A percentile compares a stretch with the other conserved stretches of the same genome.
These are phyloP conservation scores for Ammopiptanthus mongolicus DNA, from an alignment of 306 rosid species.

Conservation along the genomic window DNA sequence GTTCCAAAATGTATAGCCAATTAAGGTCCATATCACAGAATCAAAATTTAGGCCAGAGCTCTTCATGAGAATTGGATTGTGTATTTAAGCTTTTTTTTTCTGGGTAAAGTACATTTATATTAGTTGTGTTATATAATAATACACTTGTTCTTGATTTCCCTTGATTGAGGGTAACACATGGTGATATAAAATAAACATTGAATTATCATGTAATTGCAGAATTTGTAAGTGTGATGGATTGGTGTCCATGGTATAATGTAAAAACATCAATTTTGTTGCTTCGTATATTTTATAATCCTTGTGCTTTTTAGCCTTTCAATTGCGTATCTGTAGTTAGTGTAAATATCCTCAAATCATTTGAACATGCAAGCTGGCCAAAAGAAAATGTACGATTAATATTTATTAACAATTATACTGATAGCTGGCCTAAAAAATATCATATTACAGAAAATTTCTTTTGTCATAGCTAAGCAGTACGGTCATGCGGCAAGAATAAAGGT, in stretches of 20 bases:
- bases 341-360: background rate
- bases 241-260: background rate
- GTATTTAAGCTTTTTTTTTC: background rate
- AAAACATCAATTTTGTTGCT: background rate
- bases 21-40: conserved; percentile 38
- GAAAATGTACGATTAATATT: background rate
- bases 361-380: background rate
- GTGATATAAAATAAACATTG: background rate
- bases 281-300: background rate
- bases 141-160: background rate
- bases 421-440: background rate
- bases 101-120: background rate
- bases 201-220: background rate
- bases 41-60: conserved; percentile 25
- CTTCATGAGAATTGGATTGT: conserved; percentile 14
- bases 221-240: background rate
- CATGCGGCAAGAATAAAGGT: background rate
- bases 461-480: background rate
- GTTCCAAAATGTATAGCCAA: conserved; percentile 62
- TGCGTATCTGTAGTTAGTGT: background rate
- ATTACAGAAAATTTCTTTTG: background rate
- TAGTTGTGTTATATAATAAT: background rate
- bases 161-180: conserved; percentile 11
- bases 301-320: background rate
- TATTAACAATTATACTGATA: background rate